These are phyloP conservation scores for Plasmodium gonderi DNA, from an alignment of 169 alveolate genomes.

Conservation along the genomic window DNA sequence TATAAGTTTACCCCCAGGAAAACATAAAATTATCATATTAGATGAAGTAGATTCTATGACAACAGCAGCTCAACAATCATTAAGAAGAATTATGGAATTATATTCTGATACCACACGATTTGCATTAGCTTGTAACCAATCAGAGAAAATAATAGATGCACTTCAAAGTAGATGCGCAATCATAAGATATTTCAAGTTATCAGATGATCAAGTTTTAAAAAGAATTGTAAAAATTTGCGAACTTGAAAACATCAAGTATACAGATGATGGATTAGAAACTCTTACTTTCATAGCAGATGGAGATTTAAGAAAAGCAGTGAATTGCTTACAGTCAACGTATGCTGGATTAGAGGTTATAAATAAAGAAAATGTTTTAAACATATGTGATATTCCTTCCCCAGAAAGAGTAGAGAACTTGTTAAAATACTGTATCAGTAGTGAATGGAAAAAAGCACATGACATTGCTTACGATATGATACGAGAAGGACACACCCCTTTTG, in stretches of 20 bases:
- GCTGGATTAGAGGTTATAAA: conserved; percentile 95
- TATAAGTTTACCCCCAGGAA: conserved; percentile 93
- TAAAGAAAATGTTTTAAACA: conserved; percentile 93
- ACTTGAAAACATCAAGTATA: conserved; percentile 84
- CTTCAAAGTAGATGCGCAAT: conserved; percentile 99
- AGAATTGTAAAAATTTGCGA: conserved; percentile 91
- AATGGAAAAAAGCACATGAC: conserved; percentile 90
- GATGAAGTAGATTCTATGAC: conserved; percentile 99
- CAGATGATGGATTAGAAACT: conserved; percentile 95
- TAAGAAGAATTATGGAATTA: conserved; percentile 98
- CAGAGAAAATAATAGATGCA: conserved; percentile 98
- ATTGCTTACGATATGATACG: conserved; percentile 82
- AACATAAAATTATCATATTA: conserved; percentile 97
- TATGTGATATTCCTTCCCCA: conserved; percentile 97
- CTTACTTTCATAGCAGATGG: conserved; percentile 96
- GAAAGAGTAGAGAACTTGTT: conserved; percentile 91
- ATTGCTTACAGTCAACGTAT: conserved; percentile 96
- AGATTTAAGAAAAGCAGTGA: conserved; percentile 95
- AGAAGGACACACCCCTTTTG: conserved; percentile 92
- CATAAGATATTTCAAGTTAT: conserved; percentile 95
- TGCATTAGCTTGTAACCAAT: conserved; percentile 99
- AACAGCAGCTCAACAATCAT: conserved; percentile 99
- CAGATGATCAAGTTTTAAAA: conserved; percentile 93
- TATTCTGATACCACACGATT: conserved; percentile 98
- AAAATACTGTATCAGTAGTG: conserved; percentile 88